phyloP scores from a whole-genome alignment of 1,284 basidiomycete species.

The Sanguinoderma infundibulare region DNA sequence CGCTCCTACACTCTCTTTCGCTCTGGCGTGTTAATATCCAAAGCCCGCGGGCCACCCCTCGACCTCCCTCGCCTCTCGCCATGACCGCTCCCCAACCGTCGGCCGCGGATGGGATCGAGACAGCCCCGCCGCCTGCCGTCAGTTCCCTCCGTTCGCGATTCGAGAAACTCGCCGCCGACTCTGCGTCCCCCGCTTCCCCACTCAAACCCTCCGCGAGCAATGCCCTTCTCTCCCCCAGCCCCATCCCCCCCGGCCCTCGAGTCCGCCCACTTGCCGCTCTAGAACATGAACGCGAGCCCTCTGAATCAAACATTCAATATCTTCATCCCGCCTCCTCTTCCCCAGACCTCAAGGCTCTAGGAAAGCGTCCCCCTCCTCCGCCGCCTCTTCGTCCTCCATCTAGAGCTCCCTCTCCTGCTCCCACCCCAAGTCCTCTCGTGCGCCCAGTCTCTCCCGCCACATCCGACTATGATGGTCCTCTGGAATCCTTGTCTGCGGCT shows the following conservation, averaged over 20 bases:
- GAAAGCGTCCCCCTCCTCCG: conserved; percentile 63
- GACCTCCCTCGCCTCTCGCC: conserved; percentile 5
- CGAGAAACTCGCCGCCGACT: conserved; percentile 55
- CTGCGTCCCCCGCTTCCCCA: conserved; percentile 14
- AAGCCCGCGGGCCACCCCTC: background rate
- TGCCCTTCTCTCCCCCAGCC: conserved; percentile 28
- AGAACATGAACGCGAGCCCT: conserved; percentile 26
- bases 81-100: conserved; percentile 11
- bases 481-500: conserved; percentile 24
- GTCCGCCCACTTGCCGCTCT: conserved; percentile 44
- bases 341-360: conserved; percentile 50
- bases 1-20: background rate
- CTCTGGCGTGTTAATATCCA: conserved; percentile 1
- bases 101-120: conserved; percentile 46
- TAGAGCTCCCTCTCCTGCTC: conserved; percentile 47
- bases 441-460: conserved; percentile 39
- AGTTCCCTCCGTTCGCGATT: conserved; percentile 70
- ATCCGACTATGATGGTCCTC: conserved; percentile 14
- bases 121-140: conserved; percentile 60
- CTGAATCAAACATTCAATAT: conserved; percentile 26
- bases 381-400: conserved; percentile 48
- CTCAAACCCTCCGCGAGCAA: conserved; percentile 24
- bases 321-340: conserved; percentile 53
- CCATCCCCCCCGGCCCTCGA: conserved; percentile 42
- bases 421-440: conserved; percentile 48